Percentiles rank a stretch among this genome's conserved stretches.
phyloP scores from a whole-genome alignment of 2,329 filamentous ascomycete genomes.

The Neocatenulostroma microsporum region DNA sequence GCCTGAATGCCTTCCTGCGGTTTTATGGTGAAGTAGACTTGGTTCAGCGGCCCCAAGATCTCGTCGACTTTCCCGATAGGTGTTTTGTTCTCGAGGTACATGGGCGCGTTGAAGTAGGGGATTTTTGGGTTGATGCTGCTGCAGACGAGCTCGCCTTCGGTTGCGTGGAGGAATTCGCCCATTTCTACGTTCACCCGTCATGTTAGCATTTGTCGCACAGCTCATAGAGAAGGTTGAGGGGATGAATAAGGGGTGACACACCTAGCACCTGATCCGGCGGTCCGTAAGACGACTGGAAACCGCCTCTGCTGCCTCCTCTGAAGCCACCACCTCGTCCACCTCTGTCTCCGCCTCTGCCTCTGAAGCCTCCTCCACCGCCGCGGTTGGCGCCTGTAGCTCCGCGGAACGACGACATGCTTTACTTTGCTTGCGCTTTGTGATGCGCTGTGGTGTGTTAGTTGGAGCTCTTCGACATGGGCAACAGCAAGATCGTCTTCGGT shows the following conservation, averaged over 20 bases:
- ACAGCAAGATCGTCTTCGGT: too few species aligned
- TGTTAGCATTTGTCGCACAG: not conserved
- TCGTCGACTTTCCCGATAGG: conserved; percentile 90
- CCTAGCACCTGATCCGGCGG: conserved; percentile 39
- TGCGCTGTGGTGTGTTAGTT: too few species aligned
- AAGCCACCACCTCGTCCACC: conserved; percentile 17
- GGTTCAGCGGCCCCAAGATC: conserved; percentile 92
- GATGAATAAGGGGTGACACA: too few species aligned
- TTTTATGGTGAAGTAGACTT: conserved; percentile 98
- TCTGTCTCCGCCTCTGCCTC: conserved; percentile 21
- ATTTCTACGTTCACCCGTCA: conserved; percentile 56
- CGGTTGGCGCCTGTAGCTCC: too few species aligned
- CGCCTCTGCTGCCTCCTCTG: conserved; percentile 24
- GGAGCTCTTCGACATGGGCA: too few species aligned
- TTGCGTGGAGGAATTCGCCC: conserved; percentile 87
- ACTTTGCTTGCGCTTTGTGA: too few species aligned
- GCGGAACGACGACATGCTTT: too few species aligned
- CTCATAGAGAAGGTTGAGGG: too few species aligned
- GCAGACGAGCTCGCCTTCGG: conserved; percentile 97
- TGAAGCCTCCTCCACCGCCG: conserved; percentile 21
- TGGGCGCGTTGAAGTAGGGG: conserved; percentile 97
- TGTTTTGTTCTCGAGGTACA: conserved; percentile 98
- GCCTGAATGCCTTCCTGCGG: conserved; percentile 94
- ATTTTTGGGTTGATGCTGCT: conserved; percentile 91
- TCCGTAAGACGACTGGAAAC: conserved; percentile 34